These are phyloP conservation scores for Phaeomoniella chlamydospora DNA, from an alignment of 2,329 filamentous ascomycete genomes.

Conservation along the genomic window DNA sequence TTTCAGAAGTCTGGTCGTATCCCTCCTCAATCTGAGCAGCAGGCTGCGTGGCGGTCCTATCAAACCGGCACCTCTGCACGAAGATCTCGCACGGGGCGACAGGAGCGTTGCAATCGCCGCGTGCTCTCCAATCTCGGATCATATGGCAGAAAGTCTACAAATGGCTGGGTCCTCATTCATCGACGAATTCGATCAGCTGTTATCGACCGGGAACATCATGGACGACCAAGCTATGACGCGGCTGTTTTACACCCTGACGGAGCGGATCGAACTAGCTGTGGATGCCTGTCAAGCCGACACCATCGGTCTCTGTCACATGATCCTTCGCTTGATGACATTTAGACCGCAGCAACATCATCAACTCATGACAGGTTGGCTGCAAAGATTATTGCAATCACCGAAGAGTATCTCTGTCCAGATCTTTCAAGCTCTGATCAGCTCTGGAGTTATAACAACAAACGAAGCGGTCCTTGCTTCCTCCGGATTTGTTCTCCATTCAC, in stretches of 20 bases:
- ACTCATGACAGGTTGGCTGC: conserved; percentile 27
- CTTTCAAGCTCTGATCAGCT: conserved; percentile 26
- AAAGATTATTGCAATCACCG: conserved; percentile 18
- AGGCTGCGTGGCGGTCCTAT: conserved; percentile 23
- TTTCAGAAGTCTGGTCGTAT: conserved; percentile 24
- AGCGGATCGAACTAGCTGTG: conserved; percentile 18
- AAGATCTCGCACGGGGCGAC: conserved; percentile 27
- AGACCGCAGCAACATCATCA: conserved; percentile 27
- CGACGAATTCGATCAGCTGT: conserved; percentile 29
- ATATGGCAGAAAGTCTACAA: conserved; percentile 25
- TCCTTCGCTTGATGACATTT: conserved; percentile 27
- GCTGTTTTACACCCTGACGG: conserved; percentile 25
- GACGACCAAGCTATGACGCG: conserved; percentile 27
- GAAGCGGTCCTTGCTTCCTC: conserved; percentile 16
- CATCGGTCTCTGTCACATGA: conserved; percentile 21
- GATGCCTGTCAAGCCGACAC: conserved; percentile 17
- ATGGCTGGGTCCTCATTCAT: conserved; percentile 23
- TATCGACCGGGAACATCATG: conserved; percentile 29
- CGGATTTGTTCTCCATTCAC: neutral
- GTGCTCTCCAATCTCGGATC: conserved; percentile 33
- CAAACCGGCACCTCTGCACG: conserved; percentile 25
- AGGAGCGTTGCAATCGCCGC: conserved; percentile 26
- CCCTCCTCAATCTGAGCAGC: conserved; percentile 28
- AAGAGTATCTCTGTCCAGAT: conserved; percentile 18
- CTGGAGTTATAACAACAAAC: conserved; percentile 27